phyloP scores from a whole-genome alignment of 164 flowering plant species.

The Piper longum region DNA sequence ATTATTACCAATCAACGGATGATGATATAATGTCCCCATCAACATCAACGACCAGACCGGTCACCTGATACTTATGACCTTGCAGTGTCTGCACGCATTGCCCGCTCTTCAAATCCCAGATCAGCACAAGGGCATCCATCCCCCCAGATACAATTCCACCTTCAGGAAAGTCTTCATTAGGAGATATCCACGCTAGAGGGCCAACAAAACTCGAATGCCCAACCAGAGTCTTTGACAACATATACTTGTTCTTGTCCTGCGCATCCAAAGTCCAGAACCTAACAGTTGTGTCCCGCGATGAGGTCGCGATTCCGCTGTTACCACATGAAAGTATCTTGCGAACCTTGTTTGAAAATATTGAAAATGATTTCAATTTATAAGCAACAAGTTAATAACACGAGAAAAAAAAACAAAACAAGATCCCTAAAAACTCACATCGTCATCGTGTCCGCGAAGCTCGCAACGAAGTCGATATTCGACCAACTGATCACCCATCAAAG shows the following conservation, averaged over 20 bases:
- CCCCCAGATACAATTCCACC: slow-evolving; percentile 94
- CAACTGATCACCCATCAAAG: slow-evolving; percentile 38
- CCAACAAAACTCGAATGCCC: slow-evolving; percentile 95
- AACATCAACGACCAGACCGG: slow-evolving; percentile 57
- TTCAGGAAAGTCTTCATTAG: slow-evolving; percentile 45
- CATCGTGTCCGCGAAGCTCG: slow-evolving; percentile 60
- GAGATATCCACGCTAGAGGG: slow-evolving; percentile 78
- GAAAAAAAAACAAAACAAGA: neutral
- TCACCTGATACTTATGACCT: slow-evolving; percentile 84
- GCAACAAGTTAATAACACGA: neutral
- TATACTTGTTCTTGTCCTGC: slow-evolving; percentile 30
- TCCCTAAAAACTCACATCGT: slow-evolving; percentile 29
- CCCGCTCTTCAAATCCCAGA: slow-evolving; percentile 76
- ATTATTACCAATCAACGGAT: slow-evolving; percentile 76
- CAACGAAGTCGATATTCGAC: slow-evolving; percentile 34
- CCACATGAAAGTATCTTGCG: slow-evolving; percentile 85
- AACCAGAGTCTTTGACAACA: slow-evolving; percentile 35
- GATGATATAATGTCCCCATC: slow-evolving; percentile 54
- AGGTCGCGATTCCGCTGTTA: slow-evolving; percentile 59
- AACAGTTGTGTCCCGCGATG: slow-evolving; percentile 79
- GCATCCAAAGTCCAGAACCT: slow-evolving; percentile 55
- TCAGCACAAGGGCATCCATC: slow-evolving; percentile 70
- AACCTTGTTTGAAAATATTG: slow-evolving; percentile 29
- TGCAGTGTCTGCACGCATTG: slow-evolving; percentile 47
- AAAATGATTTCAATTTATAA: neutral